Base-by-base conservation (phyloP, 495 filamentous ascomycete species). In the Annulohypoxylon stygium region DNA sequence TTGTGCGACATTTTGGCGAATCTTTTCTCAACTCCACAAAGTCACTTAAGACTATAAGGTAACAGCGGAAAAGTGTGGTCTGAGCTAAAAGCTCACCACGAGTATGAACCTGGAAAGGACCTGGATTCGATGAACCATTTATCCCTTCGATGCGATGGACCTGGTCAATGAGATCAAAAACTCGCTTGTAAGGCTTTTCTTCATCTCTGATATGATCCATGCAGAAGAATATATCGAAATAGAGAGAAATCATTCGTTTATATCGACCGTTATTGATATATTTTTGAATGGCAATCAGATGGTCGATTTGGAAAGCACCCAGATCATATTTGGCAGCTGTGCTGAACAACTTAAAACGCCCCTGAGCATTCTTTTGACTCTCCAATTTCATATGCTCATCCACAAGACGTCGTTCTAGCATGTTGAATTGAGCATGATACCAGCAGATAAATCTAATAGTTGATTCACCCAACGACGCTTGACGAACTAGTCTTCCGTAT, bases 401-500 rank as follows among this genome's bases (percentile, higher is more conserved):
- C 3, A 72, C 45, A 16, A 80, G 51, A 8, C 47, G 50, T 34
- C 34, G 43, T 36, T 71, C 61, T 1, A 67, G 59, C 34, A 39
- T 59, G 43, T 66, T 54, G 50, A 65, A 65, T 54, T 47, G 69
- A 41, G 54, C 43, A 48, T 78, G 11, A 36, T 66, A 74, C 67
- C 75, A 82, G n/a, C 86, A 78, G 30, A 89, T 86, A 71, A 93
- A 90, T 64, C 86, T 89, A 74, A 90, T 92, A 0, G 88, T 90
- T 0, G 87, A 79, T 73, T 92, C 88, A 61, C 93, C 89, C 2
- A 94, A 78, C 39, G 88, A 71, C 3, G 84, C 89, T 10, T 87
- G 85, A 20, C 87, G 84, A 23, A 91, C 84, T 4, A 93, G 84
- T 14, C 90, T 85, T 41, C 89, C 87, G 73, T 95, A 93, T 12